Evolutionary conservation across 148 eudicot species (phyloP).

Genomic region (Rhododendron ovatum): DNA sequence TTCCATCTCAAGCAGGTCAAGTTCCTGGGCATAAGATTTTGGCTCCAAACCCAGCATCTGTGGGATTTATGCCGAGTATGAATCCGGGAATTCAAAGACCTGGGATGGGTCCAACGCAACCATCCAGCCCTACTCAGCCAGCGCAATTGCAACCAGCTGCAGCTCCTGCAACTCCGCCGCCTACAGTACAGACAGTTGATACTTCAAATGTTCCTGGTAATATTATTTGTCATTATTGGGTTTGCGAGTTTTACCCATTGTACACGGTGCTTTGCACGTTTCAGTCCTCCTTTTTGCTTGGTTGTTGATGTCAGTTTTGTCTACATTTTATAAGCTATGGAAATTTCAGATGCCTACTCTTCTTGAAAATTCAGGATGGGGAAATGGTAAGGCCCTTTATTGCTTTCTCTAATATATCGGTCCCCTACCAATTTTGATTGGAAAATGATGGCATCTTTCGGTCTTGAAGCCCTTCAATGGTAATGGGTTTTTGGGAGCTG

Average conservation of each 20-base stretch:
- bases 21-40: slow-evolving; percentile 46
- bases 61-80: slow-evolving; percentile 67
- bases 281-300: not conserved
- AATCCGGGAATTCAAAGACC: slow-evolving; percentile 60
- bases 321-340: not conserved
- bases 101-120: slow-evolving; percentile 63
- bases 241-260: not conserved
- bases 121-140: slow-evolving; percentile 68
- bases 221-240: slow-evolving; percentile 1
- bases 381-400: not conserved
- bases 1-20: slow-evolving; percentile 47
- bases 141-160: slow-evolving; percentile 45
- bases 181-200: slow-evolving; percentile 88
- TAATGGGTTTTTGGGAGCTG: not conserved
- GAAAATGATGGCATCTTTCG: not conserved
- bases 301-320: not conserved
- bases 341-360: not conserved
- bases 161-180: slow-evolving; percentile 80
- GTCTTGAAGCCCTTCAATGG: not conserved
- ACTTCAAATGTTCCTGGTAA: slow-evolving; percentile 92
- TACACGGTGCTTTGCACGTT: not conserved
- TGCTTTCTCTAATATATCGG: not conserved
- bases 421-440: not conserved
- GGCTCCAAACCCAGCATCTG: slow-evolving; percentile 42
- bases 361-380: not conserved